Evolutionary conservation across 23 red algal genomes (phyloP).

Genomic region (Gracilaria domingensis): DNA sequence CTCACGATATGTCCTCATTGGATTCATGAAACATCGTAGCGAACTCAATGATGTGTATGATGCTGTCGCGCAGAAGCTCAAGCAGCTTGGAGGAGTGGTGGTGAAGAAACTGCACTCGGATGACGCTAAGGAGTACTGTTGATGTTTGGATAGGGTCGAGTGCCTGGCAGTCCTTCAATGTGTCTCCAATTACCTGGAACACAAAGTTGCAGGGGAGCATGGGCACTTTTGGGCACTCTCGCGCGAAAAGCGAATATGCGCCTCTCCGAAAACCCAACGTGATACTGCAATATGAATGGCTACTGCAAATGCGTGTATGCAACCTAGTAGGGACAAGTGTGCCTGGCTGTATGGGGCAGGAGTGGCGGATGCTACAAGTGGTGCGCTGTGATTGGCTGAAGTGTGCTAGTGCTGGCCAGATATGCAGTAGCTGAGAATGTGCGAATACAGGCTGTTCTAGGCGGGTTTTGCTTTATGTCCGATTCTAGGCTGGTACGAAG

Average conservation of each 20-base stretch:
- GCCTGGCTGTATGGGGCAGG: no score
- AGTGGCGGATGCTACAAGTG: no score
- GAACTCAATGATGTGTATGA: background rate
- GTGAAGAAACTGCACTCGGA: background rate
- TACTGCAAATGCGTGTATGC: background rate
- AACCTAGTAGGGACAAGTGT: background rate
- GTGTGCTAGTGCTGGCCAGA: no score
- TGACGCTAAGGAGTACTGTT: background rate
- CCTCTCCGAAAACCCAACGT: background rate
- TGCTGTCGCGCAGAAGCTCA: background rate
- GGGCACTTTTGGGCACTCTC: background rate
- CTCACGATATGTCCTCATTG: slow-evolving; percentile 33
- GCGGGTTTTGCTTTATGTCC: no score
- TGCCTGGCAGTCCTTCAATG: no score
- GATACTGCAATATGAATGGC: background rate
- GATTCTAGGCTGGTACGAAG: no score
- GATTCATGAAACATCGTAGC: background rate
- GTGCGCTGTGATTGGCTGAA: no score
- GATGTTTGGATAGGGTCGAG: no score
- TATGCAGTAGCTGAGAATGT: no score
- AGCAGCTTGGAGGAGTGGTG: slow-evolving; percentile 13
- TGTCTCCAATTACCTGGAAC: no score
- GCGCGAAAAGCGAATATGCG: background rate
- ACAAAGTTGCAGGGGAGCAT: background rate
- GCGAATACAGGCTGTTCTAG: no score